A percentile compares a stretch with the other conserved stretches of the same genome.
Evolutionary conservation across 768 basidiomycete genomes (phyloP).

Genomic region (Trametes sanguinea): DNA sequence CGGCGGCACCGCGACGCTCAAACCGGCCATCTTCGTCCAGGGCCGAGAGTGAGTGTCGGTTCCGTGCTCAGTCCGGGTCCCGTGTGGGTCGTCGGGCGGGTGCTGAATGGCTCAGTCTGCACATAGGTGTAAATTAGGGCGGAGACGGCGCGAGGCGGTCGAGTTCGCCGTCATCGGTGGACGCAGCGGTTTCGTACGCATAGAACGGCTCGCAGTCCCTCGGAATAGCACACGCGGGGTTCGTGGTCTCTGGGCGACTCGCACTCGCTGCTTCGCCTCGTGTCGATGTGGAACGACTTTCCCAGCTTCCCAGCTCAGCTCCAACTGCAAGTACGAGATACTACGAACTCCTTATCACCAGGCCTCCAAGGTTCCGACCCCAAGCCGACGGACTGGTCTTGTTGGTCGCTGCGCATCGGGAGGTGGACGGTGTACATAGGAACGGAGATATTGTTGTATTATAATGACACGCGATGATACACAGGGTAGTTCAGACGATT

Average conservation of each 20-base stretch:
- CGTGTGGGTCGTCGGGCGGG: neutral
- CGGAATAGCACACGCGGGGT: neutral
- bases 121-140: constrained; percentile 19
- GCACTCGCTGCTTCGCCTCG: neutral
- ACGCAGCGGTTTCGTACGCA: neutral
- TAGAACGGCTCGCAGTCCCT: neutral
- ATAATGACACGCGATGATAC: constrained; percentile 22
- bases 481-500: constrained; percentile 11
- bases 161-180: neutral
- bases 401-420: neutral
- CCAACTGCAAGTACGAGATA: too few relatives aligned
- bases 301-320: neutral
- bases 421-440: constrained; percentile 13
- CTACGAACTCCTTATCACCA: too few relatives aligned
- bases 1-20: constrained; percentile 25
- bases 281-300: constrained; percentile 10
- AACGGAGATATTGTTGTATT: constrained; percentile 22
- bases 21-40: constrained; percentile 31
- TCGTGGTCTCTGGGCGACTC: neutral
- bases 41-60: constrained; percentile 28
- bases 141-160: neutral
- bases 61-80: constrained; percentile 1
- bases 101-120: constrained; percentile 14
- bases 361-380: neutral
- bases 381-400: neutral